Evolutionary conservation across 306 rosid species (phyloP), one percentile per base, ranked within the genome.

Genomic region (Acacia melanoxylon): DNA sequence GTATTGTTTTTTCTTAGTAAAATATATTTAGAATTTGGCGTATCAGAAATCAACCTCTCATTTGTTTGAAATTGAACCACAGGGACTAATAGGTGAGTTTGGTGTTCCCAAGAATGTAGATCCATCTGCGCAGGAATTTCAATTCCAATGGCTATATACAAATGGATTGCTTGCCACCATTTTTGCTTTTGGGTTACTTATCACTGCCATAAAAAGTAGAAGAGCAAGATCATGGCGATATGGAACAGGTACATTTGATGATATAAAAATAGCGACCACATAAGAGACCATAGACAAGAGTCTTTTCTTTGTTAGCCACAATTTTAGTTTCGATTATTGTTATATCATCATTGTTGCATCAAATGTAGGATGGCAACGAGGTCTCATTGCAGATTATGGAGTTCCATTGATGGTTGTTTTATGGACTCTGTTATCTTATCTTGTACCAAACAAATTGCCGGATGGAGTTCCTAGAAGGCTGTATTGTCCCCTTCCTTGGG

Each of bases 11-110:
- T 44, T 40, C 85, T 73, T 24, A 72, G 74, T 20, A 74, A 77
- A 76, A 27, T 68, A 68, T 25, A 58, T 61, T 80, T 69, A 35
- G 56, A 80, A 33, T 49, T 82, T 68, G 58, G 69, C 22, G 10
- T 25, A 16, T 46, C 20, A 58, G 24, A 51, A 56, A 70, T 77
- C 52, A 76, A 63, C 78, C 63, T 85, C 59, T 77, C 75, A 54
- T 22, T 65, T 76, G 37, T 78, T 83, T 87, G 65, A 83, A 31
- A 80, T 83, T 72, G 29, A 17, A 33, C 65, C 80, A 1, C 87
- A 95, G 98, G 99, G 98, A 84, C 29, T 95, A 75, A 84, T 88
- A 59, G 86, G 89, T 3, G 99, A 93, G 91, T 95, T 95, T 82
- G 45, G 71, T 79, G 54, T 61, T 6, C 90, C 89, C 27, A 78